phyloP scores from a whole-genome alignment of 2,329 filamentous ascomycete species.

The Colletotrichum sublineola region DNA sequence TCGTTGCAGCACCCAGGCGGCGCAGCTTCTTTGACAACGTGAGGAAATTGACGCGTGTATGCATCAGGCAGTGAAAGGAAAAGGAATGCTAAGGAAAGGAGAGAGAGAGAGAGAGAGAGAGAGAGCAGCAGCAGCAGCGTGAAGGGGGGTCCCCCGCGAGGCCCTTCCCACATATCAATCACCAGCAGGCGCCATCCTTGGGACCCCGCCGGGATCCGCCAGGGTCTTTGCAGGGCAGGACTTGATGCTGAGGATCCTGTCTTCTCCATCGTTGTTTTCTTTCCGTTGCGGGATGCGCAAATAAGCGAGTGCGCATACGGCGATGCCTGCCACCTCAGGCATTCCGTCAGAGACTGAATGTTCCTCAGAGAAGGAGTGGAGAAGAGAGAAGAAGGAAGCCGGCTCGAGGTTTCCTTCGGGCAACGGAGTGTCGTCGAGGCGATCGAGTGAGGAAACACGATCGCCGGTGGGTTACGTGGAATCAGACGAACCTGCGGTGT shows the following conservation, averaged over 20 bases:
- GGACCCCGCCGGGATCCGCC: background rate
- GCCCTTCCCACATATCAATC: background rate
- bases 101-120: background rate
- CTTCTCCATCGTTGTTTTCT: background rate
- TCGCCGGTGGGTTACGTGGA: background rate
- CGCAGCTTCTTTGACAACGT: background rate
- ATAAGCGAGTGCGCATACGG: slow-evolving; percentile 8
- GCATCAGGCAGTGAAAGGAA: background rate
- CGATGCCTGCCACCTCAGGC: slow-evolving; percentile 11
- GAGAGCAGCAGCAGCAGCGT: background rate
- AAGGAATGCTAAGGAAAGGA: background rate
- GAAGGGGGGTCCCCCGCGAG: background rate
- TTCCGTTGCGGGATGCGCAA: background rate
- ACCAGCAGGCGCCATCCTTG: background rate
- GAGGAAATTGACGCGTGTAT: background rate
- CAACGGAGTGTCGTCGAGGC: background rate
- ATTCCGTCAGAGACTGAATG: slow-evolving; percentile 1
- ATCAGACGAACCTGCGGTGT: slow-evolving; percentile 35
- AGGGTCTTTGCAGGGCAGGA: background rate
- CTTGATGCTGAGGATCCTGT: background rate
- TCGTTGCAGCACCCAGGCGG: slow-evolving; percentile 1
- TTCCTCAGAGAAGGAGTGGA: background rate
- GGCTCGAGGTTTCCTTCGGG: background rate
- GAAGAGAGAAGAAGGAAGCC: no score
- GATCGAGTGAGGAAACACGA: background rate